Conservation (phyloP, 2,329 filamentous ascomycete species). For the Pseudocercospora fijiensis region DNA sequence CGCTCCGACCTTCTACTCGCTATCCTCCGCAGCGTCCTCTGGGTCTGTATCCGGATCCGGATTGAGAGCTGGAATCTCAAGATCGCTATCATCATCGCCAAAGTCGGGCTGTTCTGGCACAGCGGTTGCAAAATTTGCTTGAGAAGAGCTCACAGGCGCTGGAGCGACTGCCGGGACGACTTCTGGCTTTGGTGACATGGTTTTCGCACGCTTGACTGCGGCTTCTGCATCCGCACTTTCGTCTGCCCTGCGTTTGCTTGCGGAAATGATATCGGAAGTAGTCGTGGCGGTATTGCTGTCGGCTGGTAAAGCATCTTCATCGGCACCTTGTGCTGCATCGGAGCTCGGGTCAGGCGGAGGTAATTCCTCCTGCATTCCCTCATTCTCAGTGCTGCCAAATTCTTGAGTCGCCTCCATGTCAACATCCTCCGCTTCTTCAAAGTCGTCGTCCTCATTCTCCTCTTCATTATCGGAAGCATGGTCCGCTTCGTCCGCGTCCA, state of each 20-base stretch:
- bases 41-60: constrained; percentile 29
- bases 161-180: background rate
- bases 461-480: constrained; percentile 16
- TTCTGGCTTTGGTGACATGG: background rate
- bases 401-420: background rate
- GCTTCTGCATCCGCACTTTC: background rate
- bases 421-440: constrained; percentile 19
- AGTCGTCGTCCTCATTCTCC: constrained; percentile 23
- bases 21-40: constrained; percentile 9
- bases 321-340: background rate
- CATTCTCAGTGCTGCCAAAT: constrained; percentile 2
- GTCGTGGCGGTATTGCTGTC: background rate
- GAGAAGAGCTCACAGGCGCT: background rate
- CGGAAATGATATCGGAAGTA: background rate
- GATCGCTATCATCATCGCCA: constrained; percentile 36
- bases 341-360: background rate
- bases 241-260: constrained; percentile 6
- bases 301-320: background rate
- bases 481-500: background rate
- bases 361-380: constrained; percentile 18
- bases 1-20: no score
- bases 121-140: background rate
- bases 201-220: background rate
- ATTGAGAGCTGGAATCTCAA: constrained; percentile 39
- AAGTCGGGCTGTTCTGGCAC: constrained; percentile 1